Base-by-base conservation (phyloP, 129 eudicot species). In the Tanacetum coccineum region DNA sequence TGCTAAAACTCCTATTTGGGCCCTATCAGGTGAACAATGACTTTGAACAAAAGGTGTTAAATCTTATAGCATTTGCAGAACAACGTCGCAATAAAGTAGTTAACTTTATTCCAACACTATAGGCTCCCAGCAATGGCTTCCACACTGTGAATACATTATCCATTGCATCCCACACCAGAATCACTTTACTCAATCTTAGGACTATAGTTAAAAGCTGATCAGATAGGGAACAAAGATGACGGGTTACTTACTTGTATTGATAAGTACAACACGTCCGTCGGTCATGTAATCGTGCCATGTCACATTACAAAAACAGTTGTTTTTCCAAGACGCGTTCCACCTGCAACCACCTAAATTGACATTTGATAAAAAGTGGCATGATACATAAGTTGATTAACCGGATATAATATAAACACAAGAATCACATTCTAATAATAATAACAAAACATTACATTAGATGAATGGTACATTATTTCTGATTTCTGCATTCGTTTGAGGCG, bases 321-420 rank as follows among this genome's bases (percentile, higher is more conserved):
- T 72, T 91, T 91, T 8, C 98, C 98, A 4, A 96, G 88, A 9
- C 96, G 95, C 55, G 96, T 91, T 62, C 98, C 96, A 56, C 98
- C 98, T 59, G 98, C 91, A 58, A 91, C 98, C 98, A 54, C 96
- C 98, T 91, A 22, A 42, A 47, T 56, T 65, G 25, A 26, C 13
- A n/a, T 50, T 66, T 60, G n/a, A n/a, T n/a, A n/a, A n/a, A n/a
- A n/a, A n/a, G n/a, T n/a, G n/a, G n/a, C n/a, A n/a, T n/a, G n/a
- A n/a, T n/a, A n/a, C 32, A 68, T 52, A 48, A 75, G 40, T 22
- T 22, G 25, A 22, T 22, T 22, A 22, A 22, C 25, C 2, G 25
- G 25, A 22, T 48, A 20, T 46, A 53, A 30, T 19, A 65, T 28
- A 28, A 20, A 65, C 60, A 47, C 67, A 36, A 36, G 17, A 68